These are phyloP conservation scores for Chrysosporium keratinophilum DNA, from an alignment of 2,329 filamentous ascomycete species.

Conservation along the genomic window DNA sequence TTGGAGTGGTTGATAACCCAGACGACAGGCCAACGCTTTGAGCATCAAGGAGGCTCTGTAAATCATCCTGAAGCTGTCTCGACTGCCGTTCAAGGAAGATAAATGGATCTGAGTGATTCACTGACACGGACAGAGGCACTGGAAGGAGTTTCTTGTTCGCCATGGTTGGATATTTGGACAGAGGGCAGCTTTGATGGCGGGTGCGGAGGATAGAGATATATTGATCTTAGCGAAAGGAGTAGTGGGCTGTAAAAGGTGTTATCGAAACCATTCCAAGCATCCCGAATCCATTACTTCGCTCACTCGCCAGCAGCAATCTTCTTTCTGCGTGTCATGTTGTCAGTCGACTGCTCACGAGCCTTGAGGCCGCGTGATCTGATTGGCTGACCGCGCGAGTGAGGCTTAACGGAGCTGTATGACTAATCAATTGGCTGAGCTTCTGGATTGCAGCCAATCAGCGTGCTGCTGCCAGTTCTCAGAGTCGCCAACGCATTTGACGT, in stretches of 20 bases:
- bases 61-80: conserved; percentile 45
- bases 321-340: too few species aligned
- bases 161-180: not conserved
- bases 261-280: not conserved
- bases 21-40: conserved; percentile 49
- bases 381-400: conserved; percentile 1
- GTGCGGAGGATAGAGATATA: too few species aligned
- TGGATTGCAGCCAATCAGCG: not conserved
- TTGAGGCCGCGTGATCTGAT: conserved; percentile 1
- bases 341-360: too few species aligned
- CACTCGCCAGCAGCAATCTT: too few species aligned
- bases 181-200: too few species aligned
- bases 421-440: not conserved
- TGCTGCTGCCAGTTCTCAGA: not conserved
- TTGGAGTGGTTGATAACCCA: conserved; percentile 35
- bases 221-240: not conserved
- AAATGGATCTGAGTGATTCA: conserved; percentile 34
- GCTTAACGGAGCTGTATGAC: conserved; percentile 5
- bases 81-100: conserved; percentile 44
- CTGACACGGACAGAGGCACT: conserved; percentile 24
- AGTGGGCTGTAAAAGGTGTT: not conserved
- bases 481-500: conserved; percentile 10
- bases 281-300: too few species aligned
- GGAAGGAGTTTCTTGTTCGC: conserved; percentile 16
- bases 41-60: conserved; percentile 51